Conservation (phyloP, 2,329 filamentous ascomycete species). For the Aureobasidium zeae region DNA sequence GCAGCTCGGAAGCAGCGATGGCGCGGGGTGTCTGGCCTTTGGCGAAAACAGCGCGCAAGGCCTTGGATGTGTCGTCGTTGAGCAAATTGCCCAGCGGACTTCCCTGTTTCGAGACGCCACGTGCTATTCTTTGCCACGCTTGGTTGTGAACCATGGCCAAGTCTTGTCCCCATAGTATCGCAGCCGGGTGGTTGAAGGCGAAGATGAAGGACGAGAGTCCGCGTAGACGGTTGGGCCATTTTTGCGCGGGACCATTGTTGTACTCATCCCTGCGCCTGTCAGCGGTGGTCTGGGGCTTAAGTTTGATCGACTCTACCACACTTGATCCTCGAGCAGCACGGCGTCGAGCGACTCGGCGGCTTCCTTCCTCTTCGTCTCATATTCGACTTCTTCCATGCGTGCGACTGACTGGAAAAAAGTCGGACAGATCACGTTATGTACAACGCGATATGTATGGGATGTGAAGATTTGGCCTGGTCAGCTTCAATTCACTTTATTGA, state of each 20-base stretch:
- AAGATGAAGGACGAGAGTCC: constrained; percentile 27
- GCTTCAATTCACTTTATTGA: too few species aligned
- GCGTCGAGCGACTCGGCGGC: constrained; percentile 1
- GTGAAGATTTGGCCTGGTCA: too few species aligned
- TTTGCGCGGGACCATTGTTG: constrained; percentile 26
- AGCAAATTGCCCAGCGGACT: constrained; percentile 27
- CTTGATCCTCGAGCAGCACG: background rate
- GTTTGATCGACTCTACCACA: constrained; percentile 1
- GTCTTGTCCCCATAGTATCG: constrained; percentile 35
- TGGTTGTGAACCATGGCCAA: constrained; percentile 34
- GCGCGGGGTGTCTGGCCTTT: constrained; percentile 20
- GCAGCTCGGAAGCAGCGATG: constrained; percentile 20
- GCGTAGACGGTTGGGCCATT: constrained; percentile 29
- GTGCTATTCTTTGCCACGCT: constrained; percentile 32
- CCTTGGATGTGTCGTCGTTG: constrained; percentile 27
- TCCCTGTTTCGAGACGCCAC: constrained; percentile 29
- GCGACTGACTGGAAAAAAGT: too few species aligned
- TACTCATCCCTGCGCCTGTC: constrained; percentile 18
- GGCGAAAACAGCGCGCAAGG: constrained; percentile 27
- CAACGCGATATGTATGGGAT: background rate
- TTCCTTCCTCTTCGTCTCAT: constrained; percentile 1
- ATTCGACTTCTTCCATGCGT: background rate
- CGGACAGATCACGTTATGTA: too few species aligned
- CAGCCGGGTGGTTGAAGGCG: constrained; percentile 34
- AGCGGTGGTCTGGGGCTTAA: background rate